These are phyloP conservation scores for Eimeria zaria DNA, from an alignment of 169 alveolate species.

Conservation along the genomic window DNA sequence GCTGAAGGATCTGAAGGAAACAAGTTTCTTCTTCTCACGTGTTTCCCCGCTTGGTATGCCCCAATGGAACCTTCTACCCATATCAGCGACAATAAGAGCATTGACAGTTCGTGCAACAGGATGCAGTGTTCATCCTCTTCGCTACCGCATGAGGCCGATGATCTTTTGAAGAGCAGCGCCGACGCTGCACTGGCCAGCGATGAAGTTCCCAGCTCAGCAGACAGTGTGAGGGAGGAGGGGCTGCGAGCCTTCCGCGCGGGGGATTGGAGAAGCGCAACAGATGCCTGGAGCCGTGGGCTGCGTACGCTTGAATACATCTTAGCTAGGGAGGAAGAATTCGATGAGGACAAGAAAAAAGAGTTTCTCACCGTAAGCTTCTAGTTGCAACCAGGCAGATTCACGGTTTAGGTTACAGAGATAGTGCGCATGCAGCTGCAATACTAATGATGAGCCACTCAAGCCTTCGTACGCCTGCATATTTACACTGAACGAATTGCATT, in stretches of 20 bases:
- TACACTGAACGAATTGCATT: background rate
- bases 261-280: conserved; percentile 72
- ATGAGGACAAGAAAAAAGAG: conserved; percentile 58
- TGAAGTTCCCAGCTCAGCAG: conserved; percentile 4
- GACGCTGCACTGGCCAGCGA: background rate
- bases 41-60: background rate
- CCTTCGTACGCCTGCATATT: background rate
- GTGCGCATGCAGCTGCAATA: too few species aligned
- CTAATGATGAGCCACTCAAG: too few species aligned
- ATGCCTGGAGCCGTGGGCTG: conserved; percentile 81
- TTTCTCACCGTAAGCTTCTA: conserved; percentile 1
- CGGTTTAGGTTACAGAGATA: background rate
- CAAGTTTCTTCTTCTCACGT: background rate
- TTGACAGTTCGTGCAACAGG: background rate
- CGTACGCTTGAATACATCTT: conserved; percentile 70
- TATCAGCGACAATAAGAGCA: background rate
- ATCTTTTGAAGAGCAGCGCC: background rate
- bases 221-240: conserved; percentile 63
- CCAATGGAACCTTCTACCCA: background rate
- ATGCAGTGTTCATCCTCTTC: conserved; percentile 20
- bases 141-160: conserved; percentile 7
- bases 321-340: conserved; percentile 61
- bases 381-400: background rate
- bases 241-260: conserved; percentile 53
- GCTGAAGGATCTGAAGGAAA: background rate